Base-by-base conservation (phyloP, 306 rosid species). In the Glycyrrhiza uralensis region DNA sequence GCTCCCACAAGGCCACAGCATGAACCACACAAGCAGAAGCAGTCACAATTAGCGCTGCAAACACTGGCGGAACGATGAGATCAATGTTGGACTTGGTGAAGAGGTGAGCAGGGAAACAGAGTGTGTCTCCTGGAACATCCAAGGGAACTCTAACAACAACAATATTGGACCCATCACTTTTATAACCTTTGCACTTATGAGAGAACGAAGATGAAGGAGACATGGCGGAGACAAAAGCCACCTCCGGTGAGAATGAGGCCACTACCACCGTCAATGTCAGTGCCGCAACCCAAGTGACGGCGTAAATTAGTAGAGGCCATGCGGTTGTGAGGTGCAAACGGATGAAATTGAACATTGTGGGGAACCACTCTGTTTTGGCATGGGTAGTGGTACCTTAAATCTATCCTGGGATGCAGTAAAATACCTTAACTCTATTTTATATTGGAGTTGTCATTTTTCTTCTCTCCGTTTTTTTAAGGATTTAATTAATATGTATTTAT, bases 181-280 rank as follows among this genome's bases (percentile, higher is more conserved):
- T 80, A 14, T n/a, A n/a, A n/a, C 26, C 26, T 4, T 30, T 56
- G 85, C 94, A 89, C 69, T 35, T 59, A 0, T 32, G 33, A 0
- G 90, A 76, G 77, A 85, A 84, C 0, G 84, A 70, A 13, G 94
- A 86, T 0, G 87, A 50, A 1, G 89, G 57, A 0, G 88, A 77
- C 62, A 92, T 83, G 29, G 96, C 90, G 1, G 88, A 71, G 7
- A 83, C 86, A 42, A 89, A 92, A 6, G 96, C 89, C 24, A 89
- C 67, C 72, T 92, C 96, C 0, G 96, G 84, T 1, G 92, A 75
- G 38, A 89, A 82, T 5, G 94, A 87, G 15, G 90, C 90, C 54
- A 88, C 71, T 2, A 89, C 92, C 69, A 92, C 96, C n/a, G 83
- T 85, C 13, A 87, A 51, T 5, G 83, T 76, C 24, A 92, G 79